These are phyloP conservation scores for Madurella mycetomatis DNA, from an alignment of 2,329 filamentous ascomycete species.

Conservation along the genomic window DNA sequence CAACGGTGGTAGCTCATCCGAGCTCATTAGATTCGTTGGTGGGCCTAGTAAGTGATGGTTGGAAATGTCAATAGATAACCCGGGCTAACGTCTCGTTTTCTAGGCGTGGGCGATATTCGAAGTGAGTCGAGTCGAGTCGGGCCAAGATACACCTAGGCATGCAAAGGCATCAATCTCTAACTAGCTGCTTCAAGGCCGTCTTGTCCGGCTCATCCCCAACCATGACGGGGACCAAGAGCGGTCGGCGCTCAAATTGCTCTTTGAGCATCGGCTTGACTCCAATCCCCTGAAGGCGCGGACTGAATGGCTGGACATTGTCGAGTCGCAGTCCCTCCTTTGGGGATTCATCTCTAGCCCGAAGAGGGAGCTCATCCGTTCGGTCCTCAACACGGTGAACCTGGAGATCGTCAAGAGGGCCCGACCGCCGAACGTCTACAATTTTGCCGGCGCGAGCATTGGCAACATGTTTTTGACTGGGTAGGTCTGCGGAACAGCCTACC, in stretches of 20 bases:
- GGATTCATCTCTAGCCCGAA: slow-evolving; percentile 63
- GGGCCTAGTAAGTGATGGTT: slow-evolving; percentile 64
- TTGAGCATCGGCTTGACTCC: slow-evolving; percentile 77
- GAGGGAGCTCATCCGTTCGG: slow-evolving; percentile 70
- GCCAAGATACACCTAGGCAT: not conserved
- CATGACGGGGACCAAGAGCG: slow-evolving; percentile 57
- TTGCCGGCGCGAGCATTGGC: slow-evolving; percentile 69
- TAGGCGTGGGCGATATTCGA: slow-evolving; percentile 63
- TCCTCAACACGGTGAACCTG: slow-evolving; percentile 71
- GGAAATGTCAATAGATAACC: not conserved
- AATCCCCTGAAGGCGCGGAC: slow-evolving; percentile 57
- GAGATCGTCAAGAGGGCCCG: slow-evolving; percentile 74
- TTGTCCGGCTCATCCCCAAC: slow-evolving; percentile 84
- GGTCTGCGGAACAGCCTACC: slow-evolving; percentile 2
- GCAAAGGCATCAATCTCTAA: not conserved
- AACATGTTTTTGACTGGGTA: slow-evolving; percentile 75
- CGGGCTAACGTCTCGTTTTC: not conserved
- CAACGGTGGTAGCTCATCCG: slow-evolving; percentile 90
- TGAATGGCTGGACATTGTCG: slow-evolving; percentile 88
- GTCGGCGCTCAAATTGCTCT: slow-evolving; percentile 71
- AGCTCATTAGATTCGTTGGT: slow-evolving; percentile 90
- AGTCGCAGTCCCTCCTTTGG: slow-evolving; percentile 77
- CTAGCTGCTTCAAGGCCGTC: slow-evolving; percentile 46
- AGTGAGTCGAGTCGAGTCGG: slow-evolving; percentile 44
- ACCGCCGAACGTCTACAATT: slow-evolving; percentile 71